Evolutionary conservation across 1,139 yeast species (phyloP), one percentile per base, ranked within the genome.

Genomic region (Sugiyamaella pinicola): DNA sequence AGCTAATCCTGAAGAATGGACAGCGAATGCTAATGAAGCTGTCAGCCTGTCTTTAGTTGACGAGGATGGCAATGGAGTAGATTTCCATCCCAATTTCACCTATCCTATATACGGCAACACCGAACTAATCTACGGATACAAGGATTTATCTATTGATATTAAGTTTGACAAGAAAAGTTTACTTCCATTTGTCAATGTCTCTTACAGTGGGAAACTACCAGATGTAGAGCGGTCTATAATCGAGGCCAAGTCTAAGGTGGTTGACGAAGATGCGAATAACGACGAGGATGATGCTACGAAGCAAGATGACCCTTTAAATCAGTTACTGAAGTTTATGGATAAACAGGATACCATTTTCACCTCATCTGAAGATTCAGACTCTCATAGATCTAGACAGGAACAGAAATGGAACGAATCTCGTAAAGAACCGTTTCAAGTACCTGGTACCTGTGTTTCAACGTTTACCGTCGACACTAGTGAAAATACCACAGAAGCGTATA

Each of bases 91-190:
- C 0, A 68, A 73, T 17, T 91, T 88, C 71, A 91, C 98, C 1
- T 93, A 93, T 69, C 96, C 97, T 2, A 84, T 93, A 12, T 93
- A 82, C 73, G 98, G 98, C 8, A 96, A 90, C 53, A 78, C 89
- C 1, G 99, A 95, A 67, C 83, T 85, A 51, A 84, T 95, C 8
- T 89, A 83, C 67, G 99, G 99, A 1, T 95, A 82, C 67, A 78
- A 84, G 60, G 85, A 82, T 62, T 74, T 91, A 44, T 74, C 75
- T 44, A 47, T 67, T 10, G 61, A 70, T 58, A 62, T 84, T 21
- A 81, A 78, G 2, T 82, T 82, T 64, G 87, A 84, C 61, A 72
- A 81, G 10, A 63, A 71, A 10, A 78, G 84, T 0, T 71, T 84
- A 63, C 70, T 75, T 33, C 86, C 88, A 8, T 74, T 78, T 26